A percentile compares a stretch with the other conserved stretches of the same genome.
Conservation (phyloP, 768 basidiomycete genomes). For the Hemileccinum impolitum region DNA sequence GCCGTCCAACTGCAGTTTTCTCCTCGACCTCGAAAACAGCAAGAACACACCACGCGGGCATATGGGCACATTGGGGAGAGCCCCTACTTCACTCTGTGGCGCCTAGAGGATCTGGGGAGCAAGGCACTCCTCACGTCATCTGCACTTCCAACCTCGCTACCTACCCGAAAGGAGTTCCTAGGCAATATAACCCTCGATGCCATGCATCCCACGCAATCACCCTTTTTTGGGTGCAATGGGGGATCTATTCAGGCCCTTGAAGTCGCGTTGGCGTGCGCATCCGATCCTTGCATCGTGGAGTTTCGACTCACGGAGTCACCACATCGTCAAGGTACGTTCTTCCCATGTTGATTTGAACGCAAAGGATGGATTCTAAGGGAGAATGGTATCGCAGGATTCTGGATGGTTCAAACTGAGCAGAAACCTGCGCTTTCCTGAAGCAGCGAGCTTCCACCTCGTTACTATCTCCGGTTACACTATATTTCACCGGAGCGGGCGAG, state of each 20-base stretch:
- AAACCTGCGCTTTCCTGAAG: neutral
- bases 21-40: neutral
- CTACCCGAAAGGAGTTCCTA: slow-evolving; percentile 9
- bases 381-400: slow-evolving; percentile 10
- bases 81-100: slow-evolving; percentile 18
- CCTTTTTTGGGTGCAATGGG: slow-evolving; percentile 10
- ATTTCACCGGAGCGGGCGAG: no score
- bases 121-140: slow-evolving; percentile 7
- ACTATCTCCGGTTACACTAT: no score
- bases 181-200: slow-evolving; percentile 18
- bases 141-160: slow-evolving; percentile 9
- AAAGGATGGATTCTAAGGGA: neutral
- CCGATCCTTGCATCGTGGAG: slow-evolving; percentile 23
- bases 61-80: slow-evolving; percentile 14
- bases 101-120: slow-evolving; percentile 8
- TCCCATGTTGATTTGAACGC: neutral
- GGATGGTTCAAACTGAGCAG: slow-evolving; percentile 19
- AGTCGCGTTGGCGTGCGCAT: slow-evolving; percentile 18
- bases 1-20: slow-evolving; percentile 11
- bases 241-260: slow-evolving; percentile 22
- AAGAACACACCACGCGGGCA: slow-evolving; percentile 9
- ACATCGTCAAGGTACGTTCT: slow-evolving; percentile 16
- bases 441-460: no score
- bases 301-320: slow-evolving; percentile 16
- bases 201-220: slow-evolving; percentile 3